Evolutionary conservation across 1,284 basidiomycete genomes (phyloP).

Genomic region (Malassezia japonica): DNA sequence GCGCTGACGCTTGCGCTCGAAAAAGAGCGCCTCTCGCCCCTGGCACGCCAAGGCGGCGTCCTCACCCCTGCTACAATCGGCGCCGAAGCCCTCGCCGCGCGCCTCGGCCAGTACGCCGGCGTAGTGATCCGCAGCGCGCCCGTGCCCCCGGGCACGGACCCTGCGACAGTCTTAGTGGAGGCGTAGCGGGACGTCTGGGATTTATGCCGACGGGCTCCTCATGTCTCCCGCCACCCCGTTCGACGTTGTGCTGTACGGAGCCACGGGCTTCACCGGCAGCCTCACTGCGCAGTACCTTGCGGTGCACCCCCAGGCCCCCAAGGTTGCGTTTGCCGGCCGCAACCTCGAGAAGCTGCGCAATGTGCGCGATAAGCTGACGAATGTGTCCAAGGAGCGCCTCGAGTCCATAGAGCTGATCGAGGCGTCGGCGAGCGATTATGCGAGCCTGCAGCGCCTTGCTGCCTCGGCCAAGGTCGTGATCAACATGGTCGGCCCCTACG

Average conservation of each 20-base stretch:
- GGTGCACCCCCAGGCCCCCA: slow-evolving; percentile 20
- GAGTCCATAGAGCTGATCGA: slow-evolving; percentile 22
- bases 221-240: too few species aligned
- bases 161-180: too few species aligned
- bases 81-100: slow-evolving; percentile 62
- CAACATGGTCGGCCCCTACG: slow-evolving; percentile 37
- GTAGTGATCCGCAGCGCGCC: slow-evolving; percentile 55
- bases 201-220: too few species aligned
- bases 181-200: too few species aligned
- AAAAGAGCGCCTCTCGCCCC: slow-evolving; percentile 52
- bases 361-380: slow-evolving; percentile 18
- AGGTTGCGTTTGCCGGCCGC: slow-evolving; percentile 38
- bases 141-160: too few species aligned
- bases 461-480: slow-evolving; percentile 20
- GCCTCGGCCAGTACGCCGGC: slow-evolving; percentile 56
- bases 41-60: slow-evolving; percentile 61
- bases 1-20: slow-evolving; percentile 61
- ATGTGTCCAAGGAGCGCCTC: slow-evolving; percentile 15
- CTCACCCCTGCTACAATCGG: slow-evolving; percentile 68
- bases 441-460: slow-evolving; percentile 23
- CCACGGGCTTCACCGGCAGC: slow-evolving; percentile 41
- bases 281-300: slow-evolving; percentile 28
- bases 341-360: slow-evolving; percentile 22
- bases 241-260: slow-evolving; percentile 32
- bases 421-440: slow-evolving; percentile 21